Conservation (phyloP, 768 basidiomycete species). For the Baorangia bicolor region DNA sequence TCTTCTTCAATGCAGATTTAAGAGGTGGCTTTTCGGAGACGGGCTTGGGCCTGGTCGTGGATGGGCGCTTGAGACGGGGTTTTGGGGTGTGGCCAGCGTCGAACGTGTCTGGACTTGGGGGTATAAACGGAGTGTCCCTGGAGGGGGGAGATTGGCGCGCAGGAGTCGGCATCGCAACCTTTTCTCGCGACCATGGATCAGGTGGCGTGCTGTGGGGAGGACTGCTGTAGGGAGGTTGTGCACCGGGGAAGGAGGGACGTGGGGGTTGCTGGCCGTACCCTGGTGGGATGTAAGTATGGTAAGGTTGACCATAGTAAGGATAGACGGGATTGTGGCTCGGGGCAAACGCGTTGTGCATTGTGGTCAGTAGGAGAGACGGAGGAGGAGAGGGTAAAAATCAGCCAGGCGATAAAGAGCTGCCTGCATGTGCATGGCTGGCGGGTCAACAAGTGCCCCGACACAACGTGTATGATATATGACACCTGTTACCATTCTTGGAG, state of each 20-base stretch:
- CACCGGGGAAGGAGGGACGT: constrained; percentile 15
- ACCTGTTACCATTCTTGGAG: constrained; percentile 36
- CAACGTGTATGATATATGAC: constrained; percentile 30
- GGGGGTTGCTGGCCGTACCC: constrained; percentile 24
- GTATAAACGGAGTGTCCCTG: constrained; percentile 24
- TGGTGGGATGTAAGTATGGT: constrained; percentile 37
- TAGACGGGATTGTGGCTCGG: constrained; percentile 43
- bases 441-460: constrained; percentile 6
- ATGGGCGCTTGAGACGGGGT: constrained; percentile 37
- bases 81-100: constrained; percentile 26
- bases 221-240: constrained; percentile 18
- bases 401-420: constrained; percentile 14
- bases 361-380: constrained; percentile 6
- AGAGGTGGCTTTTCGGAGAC: constrained; percentile 37
- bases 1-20: constrained; percentile 61
- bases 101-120: constrained; percentile 22
- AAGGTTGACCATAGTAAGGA: constrained; percentile 45
- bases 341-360: constrained; percentile 34
- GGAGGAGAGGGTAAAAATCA: background rate
- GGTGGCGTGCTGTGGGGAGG: constrained; percentile 35
- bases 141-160: constrained; percentile 19
- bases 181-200: constrained; percentile 36
- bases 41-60: constrained; percentile 25
- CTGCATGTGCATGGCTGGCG: constrained; percentile 24
- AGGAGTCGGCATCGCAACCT: constrained; percentile 27